A percentile compares a stretch with the other conserved stretches of the same genome.
These are phyloP conservation scores for Wallemia ichthyophaga DNA, from an alignment of 1,284 basidiomycete species.

Conservation along the genomic window DNA sequence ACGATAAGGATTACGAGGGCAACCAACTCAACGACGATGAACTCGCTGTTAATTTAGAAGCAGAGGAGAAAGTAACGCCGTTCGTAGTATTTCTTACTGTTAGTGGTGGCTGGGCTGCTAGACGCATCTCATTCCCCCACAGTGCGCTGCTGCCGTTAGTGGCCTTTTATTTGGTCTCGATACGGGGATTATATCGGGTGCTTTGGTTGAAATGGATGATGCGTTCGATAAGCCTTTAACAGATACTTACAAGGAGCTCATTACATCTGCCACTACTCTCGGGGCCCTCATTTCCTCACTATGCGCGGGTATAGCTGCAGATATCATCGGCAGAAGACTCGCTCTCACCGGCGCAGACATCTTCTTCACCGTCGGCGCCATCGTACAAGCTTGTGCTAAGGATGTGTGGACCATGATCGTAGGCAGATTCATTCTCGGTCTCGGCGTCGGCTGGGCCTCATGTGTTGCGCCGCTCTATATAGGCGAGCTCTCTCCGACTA, in stretches of 20 bases:
- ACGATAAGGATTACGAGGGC: too few species aligned
- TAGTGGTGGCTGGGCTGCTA: too few species aligned
- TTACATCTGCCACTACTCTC: conserved; percentile 48
- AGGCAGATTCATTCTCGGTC: conserved; percentile 40
- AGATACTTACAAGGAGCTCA: conserved; percentile 31
- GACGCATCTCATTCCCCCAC: not conserved
- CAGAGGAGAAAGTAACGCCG: not conserved
- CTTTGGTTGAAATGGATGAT: conserved; percentile 35
- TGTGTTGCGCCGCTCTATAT: conserved; percentile 56
- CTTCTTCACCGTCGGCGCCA: conserved; percentile 42
- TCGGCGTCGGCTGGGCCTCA: conserved; percentile 24
- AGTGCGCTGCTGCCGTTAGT: conserved; percentile 22
- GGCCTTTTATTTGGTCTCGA: conserved; percentile 45
- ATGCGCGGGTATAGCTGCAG: conserved; percentile 34
- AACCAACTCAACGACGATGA: conserved; percentile 1
- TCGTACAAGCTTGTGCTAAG: conserved; percentile 17
- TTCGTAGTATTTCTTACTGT: not conserved
- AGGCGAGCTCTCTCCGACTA: conserved; percentile 47
- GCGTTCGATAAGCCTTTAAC: conserved; percentile 29
- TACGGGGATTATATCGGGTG: conserved; percentile 46
- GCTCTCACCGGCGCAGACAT: conserved; percentile 39
- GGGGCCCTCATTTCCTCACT: conserved; percentile 45
- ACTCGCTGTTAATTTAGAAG: not conserved
- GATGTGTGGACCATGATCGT: conserved; percentile 33
- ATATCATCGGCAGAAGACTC: conserved; percentile 34